These are phyloP conservation scores for Triadica sebifera DNA, from an alignment of 345 rosid genomes.

Conservation along the genomic window DNA sequence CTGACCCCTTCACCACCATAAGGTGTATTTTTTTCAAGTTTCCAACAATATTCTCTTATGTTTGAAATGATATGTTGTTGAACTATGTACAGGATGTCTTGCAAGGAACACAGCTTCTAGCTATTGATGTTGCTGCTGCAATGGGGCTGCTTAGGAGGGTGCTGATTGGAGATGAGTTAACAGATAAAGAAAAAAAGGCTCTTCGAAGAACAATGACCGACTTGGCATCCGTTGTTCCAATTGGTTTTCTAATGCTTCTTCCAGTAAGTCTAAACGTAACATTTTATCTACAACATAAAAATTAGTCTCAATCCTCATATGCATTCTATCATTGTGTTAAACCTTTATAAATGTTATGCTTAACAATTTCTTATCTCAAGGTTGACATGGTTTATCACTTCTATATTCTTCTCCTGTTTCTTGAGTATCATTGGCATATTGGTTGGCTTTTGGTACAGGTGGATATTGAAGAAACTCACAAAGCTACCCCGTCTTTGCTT, in stretches of 20 bases:
- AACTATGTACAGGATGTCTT: slow-evolving; percentile 70
- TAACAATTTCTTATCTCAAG: not conserved
- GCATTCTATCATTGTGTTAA: not conserved
- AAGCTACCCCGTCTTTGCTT: too few species aligned
- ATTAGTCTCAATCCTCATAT: not conserved
- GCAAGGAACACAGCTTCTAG: slow-evolving; percentile 98
- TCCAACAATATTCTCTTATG: not conserved
- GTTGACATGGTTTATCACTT: not conserved
- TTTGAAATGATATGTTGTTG: not conserved
- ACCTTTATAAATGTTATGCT: too few species aligned
- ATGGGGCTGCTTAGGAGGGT: slow-evolving; percentile 66
- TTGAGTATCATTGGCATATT: not conserved
- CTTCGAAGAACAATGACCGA: slow-evolving; percentile 81
- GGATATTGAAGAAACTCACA: not conserved
- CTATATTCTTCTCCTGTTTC: not conserved
- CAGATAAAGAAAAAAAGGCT: slow-evolving; percentile 83
- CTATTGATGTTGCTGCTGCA: slow-evolving; percentile 85
- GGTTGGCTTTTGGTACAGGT: not conserved
- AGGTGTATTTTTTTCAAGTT: not conserved
- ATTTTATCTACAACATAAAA: not conserved
- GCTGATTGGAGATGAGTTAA: slow-evolving; percentile 79
- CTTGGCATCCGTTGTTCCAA: slow-evolving; percentile 89
- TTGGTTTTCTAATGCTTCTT: slow-evolving; percentile 92
- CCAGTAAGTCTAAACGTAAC: slow-evolving; percentile 58
- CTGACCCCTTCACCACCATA: not conserved